Evolutionary conservation across 2,329 filamentous ascomycete genomes (phyloP).

Genomic region (Pseudocercospora fijiensis): DNA sequence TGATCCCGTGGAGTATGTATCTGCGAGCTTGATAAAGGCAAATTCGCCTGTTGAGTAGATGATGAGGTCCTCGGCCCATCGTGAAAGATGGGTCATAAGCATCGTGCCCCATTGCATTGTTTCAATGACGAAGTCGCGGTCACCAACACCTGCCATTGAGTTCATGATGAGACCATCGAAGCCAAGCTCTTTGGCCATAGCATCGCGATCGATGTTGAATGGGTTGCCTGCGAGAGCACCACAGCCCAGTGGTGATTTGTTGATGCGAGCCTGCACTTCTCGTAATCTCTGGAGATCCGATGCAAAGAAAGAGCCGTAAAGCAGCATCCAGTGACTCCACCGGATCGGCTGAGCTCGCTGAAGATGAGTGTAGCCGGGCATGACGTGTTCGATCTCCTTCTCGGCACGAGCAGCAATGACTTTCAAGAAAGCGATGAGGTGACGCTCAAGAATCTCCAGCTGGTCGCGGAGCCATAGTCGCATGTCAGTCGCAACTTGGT

Average conservation of each 20-base stretch:
- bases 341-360: conserved; percentile 79
- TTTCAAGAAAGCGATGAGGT: conserved; percentile 67
- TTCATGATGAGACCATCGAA: conserved; percentile 75
- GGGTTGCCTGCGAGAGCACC: conserved; percentile 79
- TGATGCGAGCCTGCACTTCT: conserved; percentile 71
- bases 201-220: conserved; percentile 76
- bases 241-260: conserved; percentile 67
- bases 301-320: conserved; percentile 69
- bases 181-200: conserved; percentile 75
- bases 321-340: conserved; percentile 80
- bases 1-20: conserved; percentile 76
- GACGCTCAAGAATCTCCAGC: conserved; percentile 66
- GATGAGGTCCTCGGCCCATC: conserved; percentile 84
- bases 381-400: conserved; percentile 71
- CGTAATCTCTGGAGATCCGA: conserved; percentile 74
- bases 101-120: conserved; percentile 76
- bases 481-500: conserved; percentile 89
- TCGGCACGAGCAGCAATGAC: conserved; percentile 70
- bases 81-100: conserved; percentile 75
- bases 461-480: conserved; percentile 80
- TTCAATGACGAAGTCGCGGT: conserved; percentile 81
- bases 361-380: conserved; percentile 87
- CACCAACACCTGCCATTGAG: conserved; percentile 71
- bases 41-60: conserved; percentile 77
- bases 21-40: conserved; percentile 70